Conservation (phyloP, 1,284 basidiomycete genomes). For the Trichosporon coremiiforme region DNA sequence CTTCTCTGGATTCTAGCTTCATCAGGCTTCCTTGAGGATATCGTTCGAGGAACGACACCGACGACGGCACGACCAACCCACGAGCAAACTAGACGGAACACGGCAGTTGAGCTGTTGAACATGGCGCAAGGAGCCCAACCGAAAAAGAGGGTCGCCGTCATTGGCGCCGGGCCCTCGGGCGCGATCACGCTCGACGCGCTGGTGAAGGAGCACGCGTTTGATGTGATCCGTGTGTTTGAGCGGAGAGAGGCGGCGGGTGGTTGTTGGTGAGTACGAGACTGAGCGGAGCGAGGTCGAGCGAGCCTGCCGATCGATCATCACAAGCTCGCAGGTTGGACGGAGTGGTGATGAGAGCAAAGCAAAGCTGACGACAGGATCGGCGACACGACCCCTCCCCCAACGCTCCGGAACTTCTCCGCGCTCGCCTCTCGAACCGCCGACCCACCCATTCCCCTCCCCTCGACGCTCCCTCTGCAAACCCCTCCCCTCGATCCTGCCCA, state of each 20-base stretch:
- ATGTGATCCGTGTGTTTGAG: constrained; percentile 58
- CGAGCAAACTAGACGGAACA: no score
- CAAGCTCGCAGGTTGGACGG: no score
- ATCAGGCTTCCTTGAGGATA: no score
- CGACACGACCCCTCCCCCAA: constrained; percentile 13
- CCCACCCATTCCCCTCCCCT: constrained; percentile 18
- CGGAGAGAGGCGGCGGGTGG: constrained; percentile 59
- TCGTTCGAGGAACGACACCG: no score
- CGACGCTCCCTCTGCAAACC: constrained; percentile 9
- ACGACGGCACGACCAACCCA: no score
- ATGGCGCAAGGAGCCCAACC: no score
- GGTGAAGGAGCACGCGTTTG: constrained; percentile 40
- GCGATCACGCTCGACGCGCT: constrained; percentile 44
- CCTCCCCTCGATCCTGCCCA: not conserved
- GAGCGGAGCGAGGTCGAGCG: not conserved
- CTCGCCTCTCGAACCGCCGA: constrained; percentile 23
- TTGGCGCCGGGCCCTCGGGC: constrained; percentile 43
- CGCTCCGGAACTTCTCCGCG: constrained; percentile 17
- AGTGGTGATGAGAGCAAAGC: no score
- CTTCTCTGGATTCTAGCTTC: no score
- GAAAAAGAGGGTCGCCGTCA: constrained; percentile 41
- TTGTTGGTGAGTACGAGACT: constrained; percentile 54
- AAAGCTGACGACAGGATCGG: constrained; percentile 22
- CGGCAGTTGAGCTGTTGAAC: no score
- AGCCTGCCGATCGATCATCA: no score